phyloP scores from a whole-genome alignment of 345 rosid species.

The Viola odorata region DNA sequence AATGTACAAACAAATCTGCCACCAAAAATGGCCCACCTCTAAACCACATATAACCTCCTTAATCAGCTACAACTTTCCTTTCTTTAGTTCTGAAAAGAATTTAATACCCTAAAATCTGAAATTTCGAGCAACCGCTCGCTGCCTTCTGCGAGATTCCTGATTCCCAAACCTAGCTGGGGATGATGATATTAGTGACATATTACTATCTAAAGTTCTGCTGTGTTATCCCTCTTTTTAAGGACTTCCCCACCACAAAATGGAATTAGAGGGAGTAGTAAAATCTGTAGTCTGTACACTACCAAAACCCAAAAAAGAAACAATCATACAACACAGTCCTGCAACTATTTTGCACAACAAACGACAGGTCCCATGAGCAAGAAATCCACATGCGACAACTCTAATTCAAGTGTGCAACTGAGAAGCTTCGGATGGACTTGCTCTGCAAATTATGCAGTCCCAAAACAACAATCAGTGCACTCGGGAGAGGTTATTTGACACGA shows the following conservation, averaged over 20 bases:
- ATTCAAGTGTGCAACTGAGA: background rate
- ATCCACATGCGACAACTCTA: constrained; percentile 2
- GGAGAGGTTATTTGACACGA: constrained; percentile 54
- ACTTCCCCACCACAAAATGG: no score
- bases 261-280: background rate
- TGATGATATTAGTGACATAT: constrained; percentile 1
- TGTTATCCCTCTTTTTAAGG: background rate
- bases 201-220: constrained; percentile 2
- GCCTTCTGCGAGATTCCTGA: constrained; percentile 12
- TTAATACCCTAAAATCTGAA: constrained; percentile 15
- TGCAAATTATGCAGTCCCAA: constrained; percentile 13
- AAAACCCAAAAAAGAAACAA: background rate
- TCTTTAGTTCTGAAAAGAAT: constrained; percentile 27
- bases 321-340: no score
- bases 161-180: background rate
- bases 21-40: constrained; percentile 13
- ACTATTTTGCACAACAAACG: background rate
- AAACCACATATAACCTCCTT: constrained; percentile 17
- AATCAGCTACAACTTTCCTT: constrained; percentile 31
- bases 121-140: constrained; percentile 13
- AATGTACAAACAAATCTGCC: constrained; percentile 33
- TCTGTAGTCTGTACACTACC: constrained; percentile 14
- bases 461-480: background rate
- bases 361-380: background rate
- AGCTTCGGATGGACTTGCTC: constrained; percentile 18